Base-by-base conservation (phyloP, 768 basidiomycete genomes). In the Cyclocybe aegerita region DNA sequence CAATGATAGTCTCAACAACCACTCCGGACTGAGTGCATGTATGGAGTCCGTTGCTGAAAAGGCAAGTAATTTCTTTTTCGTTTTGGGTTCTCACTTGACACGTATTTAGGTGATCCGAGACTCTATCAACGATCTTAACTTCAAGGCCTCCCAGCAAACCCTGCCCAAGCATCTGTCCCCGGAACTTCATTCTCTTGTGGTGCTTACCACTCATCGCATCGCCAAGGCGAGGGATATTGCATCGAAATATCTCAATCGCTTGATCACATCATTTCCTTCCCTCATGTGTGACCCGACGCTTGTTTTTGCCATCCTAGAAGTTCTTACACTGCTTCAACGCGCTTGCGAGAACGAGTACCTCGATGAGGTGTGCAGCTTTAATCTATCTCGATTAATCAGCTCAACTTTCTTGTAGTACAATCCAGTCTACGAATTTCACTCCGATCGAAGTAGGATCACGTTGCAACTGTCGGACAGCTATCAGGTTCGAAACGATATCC, bases 231-330 rank as follows among this genome's bases (percentile, higher is more conserved):
- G 96, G 32, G 87, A 89, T 32, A 76, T 93, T 30, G 90, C 95
- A 1, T 78, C 85, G 37, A 86, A 82, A 67, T 97, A 90, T 63
- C 77, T 98, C 23, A 83, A 93, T 68, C 80, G 85, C 35, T 73
- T 98, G 36, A 86, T 98, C 56, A 87, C 85, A 7, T 91, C 89
- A 1, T 98, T 98, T 69, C 94, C 97, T 1, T 93, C 94, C 10
- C 73, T 99, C 43, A 89, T 97, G 82, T 98, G 96, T 68, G 88
- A 95, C 60, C 81, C 86, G 3, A 77, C 85, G 8, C 78, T 98
- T 9, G 89, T 98, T 5, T 93, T 88, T 57, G 83, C 90, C 35
- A 88, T 98, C 42, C 75, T 98, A 35, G 96, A 99, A 61, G 86
- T 92, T 39, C 76, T 99, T 52, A 98, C 97, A 0, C 75, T 98